These are phyloP conservation scores for Fusarium secorum DNA, from an alignment of 2,329 filamentous ascomycete species.

Conservation along the genomic window DNA sequence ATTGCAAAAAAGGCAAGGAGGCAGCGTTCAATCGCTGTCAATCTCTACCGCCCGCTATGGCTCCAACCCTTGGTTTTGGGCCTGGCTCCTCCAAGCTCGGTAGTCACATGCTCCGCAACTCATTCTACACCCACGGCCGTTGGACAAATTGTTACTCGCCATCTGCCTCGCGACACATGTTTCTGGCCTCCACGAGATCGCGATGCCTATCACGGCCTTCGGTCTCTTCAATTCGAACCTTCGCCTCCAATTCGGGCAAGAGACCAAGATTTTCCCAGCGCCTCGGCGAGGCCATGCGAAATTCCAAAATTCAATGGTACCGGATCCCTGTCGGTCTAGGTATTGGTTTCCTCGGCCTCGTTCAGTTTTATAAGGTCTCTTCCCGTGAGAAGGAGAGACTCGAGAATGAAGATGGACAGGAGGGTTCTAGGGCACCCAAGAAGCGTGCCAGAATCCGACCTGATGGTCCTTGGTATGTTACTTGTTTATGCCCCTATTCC, in stretches of 20 bases:
- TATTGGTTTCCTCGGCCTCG: constrained; percentile 81
- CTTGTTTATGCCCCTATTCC: constrained; percentile 17
- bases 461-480: constrained; percentile 78
- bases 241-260: constrained; percentile 51
- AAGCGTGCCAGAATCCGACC: constrained; percentile 72
- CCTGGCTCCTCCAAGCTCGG: constrained; percentile 47
- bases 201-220: constrained; percentile 39
- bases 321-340: constrained; percentile 88
- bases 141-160: constrained; percentile 41
- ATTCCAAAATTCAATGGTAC: constrained; percentile 79
- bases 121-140: constrained; percentile 40
- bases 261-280: constrained; percentile 61
- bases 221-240: constrained; percentile 41
- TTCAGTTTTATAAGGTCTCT: constrained; percentile 83
- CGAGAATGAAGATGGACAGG: constrained; percentile 54
- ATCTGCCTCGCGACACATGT: constrained; percentile 34
- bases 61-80: constrained; percentile 48
- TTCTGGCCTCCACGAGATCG: constrained; percentile 36
- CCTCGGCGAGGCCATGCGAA: constrained; percentile 58
- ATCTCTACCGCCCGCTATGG: constrained; percentile 38
- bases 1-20: constrained; percentile 14
- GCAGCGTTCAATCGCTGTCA: constrained; percentile 28
- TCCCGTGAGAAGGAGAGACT: constrained; percentile 61
- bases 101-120: constrained; percentile 45
- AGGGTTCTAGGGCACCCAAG: constrained; percentile 55